Evolutionary conservation across 2,329 filamentous ascomycete genomes (phyloP).

Genomic region (Botryotinia narcissicola): DNA sequence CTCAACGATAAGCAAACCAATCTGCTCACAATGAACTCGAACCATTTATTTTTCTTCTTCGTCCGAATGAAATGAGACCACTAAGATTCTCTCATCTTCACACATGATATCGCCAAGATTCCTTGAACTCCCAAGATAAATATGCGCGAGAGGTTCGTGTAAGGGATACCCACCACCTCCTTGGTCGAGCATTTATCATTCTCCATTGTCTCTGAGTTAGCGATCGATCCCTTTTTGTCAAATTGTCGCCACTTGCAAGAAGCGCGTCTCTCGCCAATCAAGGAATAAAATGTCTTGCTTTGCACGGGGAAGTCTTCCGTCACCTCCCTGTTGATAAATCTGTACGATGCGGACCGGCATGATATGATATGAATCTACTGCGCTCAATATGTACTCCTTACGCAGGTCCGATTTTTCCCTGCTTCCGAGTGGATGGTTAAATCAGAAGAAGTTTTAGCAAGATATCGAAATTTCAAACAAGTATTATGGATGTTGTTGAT

Average conservation of each 20-base stretch:
- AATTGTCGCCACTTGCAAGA: background rate
- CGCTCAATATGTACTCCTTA: constrained; percentile 9
- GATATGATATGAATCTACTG: background rate
- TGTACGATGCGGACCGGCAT: background rate
- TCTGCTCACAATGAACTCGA: background rate
- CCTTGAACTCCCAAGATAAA: background rate
- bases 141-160: background rate
- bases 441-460: background rate
- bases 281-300: background rate
- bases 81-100: background rate
- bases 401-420: background rate
- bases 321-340: background rate
- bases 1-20: background rate
- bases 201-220: constrained; percentile 7
- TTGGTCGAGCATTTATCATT: constrained; percentile 12
- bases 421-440: constrained; percentile 9
- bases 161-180: constrained; percentile 15
- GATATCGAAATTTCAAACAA: background rate
- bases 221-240: constrained; percentile 5
- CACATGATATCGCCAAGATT: background rate
- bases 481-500: background rate
- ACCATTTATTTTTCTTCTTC: background rate
- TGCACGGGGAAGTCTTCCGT: constrained; percentile 8
- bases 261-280: background rate
- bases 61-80: background rate